Base-by-base conservation (phyloP, 2,329 filamentous ascomycete species). In the Endoconidiophora laricicola region DNA sequence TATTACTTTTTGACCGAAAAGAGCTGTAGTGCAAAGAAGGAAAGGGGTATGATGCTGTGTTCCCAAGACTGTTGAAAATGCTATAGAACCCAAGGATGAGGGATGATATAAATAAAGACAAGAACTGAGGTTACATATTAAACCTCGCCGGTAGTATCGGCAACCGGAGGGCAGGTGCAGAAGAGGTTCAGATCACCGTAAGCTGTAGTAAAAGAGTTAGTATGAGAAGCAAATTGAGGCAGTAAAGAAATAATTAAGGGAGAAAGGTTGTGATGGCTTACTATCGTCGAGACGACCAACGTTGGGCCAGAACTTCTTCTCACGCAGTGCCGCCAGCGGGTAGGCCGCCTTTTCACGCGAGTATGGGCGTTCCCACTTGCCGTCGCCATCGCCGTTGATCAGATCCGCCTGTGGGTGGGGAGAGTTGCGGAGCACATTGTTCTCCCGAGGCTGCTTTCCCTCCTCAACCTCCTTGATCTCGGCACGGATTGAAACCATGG, bases 261-360 rank as follows among this genome's bases (percentile, higher is more conserved):
- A 29, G 12, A 16, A 18, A 4, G 24, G 42, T 29, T 10, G 18
- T 10, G 16, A 18, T 20, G 44, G 71, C 82, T 72, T 65, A 90
- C 85, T 75, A 70, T 95, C 90, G 62, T 96, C 84, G 18, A 95
- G 71, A 62, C 90, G 75, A 5, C 83, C 86, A 12, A 94, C 86
- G 36, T 71, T 80, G 0, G 90, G 88, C 90, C 90, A 96, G 68
- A 95, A 95, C 72, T 96, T 96, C 81, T 93, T 95, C 76, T 94
- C 85, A 63, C 77, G 76, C 55, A 96, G 67, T 66, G 78, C 94
- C 0, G 79, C 71, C 55, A 94, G 62, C 16, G 90, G 90, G 63
- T 94, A 96, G 0, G 86, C 90, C 0, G 90, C 90, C 66, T 80
- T 74, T 67, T 91, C 82, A 24, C 87, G 70, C 1, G 72, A 77